Evolutionary conservation across 306 rosid genomes (phyloP).

Genomic region (Geum urbanum): DNA sequence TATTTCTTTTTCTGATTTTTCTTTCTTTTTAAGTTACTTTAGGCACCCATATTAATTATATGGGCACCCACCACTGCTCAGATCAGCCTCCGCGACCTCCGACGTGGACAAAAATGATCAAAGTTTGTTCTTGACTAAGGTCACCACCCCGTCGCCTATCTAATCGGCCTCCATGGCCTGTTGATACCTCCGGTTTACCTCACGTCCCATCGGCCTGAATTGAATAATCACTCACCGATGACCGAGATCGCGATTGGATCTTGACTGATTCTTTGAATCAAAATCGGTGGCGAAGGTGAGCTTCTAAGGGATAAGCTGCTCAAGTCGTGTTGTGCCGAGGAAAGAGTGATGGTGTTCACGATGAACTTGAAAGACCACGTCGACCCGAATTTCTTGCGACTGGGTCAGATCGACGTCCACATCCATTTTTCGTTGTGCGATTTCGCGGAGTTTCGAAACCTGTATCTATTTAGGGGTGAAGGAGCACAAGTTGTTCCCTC

Average conservation of each 20-base stretch:
- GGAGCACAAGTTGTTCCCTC: conserved; percentile 82
- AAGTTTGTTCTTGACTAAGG: too few relatives aligned
- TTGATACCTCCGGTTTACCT: too few relatives aligned
- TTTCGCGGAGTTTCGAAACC: conserved; percentile 54
- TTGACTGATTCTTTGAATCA: conserved; percentile 53
- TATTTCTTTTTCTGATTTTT: too few relatives aligned
- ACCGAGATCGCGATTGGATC: conserved; percentile 64
- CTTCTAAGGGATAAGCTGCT: conserved; percentile 50
- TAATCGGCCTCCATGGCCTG: too few relatives aligned
- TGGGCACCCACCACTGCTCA: too few relatives aligned
- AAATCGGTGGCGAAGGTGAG: conserved; percentile 42
- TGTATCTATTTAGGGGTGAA: conserved; percentile 62
- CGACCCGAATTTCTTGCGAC: conserved; percentile 62
- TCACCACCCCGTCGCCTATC: too few relatives aligned
- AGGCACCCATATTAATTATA: too few relatives aligned
- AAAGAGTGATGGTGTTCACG: conserved; percentile 83
- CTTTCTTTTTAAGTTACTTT: too few relatives aligned
- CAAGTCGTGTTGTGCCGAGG: conserved; percentile 73
- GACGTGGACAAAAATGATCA: too few relatives aligned
- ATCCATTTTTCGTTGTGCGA: conserved; percentile 83
- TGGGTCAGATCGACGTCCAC: conserved; percentile 94
- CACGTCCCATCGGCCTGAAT: too few relatives aligned
- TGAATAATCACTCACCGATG: too few relatives aligned
- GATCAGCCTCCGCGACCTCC: too few relatives aligned
- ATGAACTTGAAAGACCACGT: conserved; percentile 57